Evolutionary conservation across 345 rosid species (phyloP).

Genomic region (Microthlaspi erraticum): DNA sequence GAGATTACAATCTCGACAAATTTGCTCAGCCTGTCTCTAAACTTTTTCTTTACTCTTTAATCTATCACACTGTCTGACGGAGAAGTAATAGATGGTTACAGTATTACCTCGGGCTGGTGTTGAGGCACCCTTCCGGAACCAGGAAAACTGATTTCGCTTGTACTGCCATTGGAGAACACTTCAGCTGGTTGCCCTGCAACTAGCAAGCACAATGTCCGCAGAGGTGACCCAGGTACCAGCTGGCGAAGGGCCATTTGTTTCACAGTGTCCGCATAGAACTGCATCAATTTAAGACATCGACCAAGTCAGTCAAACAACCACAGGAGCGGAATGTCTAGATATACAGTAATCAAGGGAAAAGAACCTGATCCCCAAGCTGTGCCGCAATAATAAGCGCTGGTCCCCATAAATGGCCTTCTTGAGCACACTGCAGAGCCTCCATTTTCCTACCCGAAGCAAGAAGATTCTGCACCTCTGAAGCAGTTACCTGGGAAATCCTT

Average conservation of each 20-base stretch:
- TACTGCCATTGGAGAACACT: constrained; percentile 63
- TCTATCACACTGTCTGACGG: neutral
- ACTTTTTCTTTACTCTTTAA: neutral
- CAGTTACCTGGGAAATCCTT: constrained; percentile 67
- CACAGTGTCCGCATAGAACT: constrained; percentile 93
- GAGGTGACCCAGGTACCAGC: constrained; percentile 91
- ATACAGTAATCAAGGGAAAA: constrained; percentile 31
- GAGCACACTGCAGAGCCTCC: constrained; percentile 86
- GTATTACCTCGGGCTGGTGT: constrained; percentile 67
- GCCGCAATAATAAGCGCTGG: constrained; percentile 96
- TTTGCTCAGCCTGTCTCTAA: neutral
- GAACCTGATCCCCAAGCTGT: constrained; percentile 96
- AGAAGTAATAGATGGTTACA: neutral
- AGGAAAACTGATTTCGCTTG: constrained; percentile 47
- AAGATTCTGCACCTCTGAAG: constrained; percentile 89
- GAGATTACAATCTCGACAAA: neutral
- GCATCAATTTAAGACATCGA: constrained; percentile 34
- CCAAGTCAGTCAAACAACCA: constrained; percentile 35
- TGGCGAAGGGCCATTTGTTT: constrained; percentile 96
- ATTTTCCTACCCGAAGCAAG: constrained; percentile 91
- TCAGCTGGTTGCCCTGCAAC: constrained; percentile 99
- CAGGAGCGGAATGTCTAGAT: neutral
- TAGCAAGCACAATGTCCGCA: constrained; percentile 94
- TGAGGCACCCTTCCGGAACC: constrained; percentile 49
- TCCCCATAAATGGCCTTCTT: constrained; percentile 98